Evolutionary conservation across 495 filamentous ascomycete species (phyloP), one percentile per base, ranked within the genome.

Genomic region (Podospora fimiseda): DNA sequence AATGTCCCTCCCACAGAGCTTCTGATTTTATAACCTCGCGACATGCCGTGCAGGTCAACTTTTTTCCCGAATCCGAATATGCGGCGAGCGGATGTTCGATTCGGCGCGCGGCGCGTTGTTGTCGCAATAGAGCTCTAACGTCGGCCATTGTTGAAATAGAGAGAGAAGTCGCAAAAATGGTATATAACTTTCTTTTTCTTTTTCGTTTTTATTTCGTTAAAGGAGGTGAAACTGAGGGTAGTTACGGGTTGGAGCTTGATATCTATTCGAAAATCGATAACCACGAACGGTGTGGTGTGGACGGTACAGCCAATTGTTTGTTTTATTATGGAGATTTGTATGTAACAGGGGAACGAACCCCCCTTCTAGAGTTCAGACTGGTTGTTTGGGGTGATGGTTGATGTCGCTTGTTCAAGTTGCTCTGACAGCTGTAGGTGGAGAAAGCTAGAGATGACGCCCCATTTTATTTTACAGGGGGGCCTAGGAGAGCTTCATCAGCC

Each of bases 111-210:
- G 81, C 83, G 61, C 90, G 85, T 69, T 95, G 88, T 65, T 81
- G 86, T 58, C 89, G 85, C 42, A 95, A 80, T 15, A 95, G 76
- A 16, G 88, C 81, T 41, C 90, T 86, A 14, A 90, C 85, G 64
- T 95, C 89, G 55, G 89, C 81, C 90, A 95, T 95, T 48, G 56
- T 30, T 36, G 20, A 20, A 2, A 11, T 7, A 22, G 58, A 43
- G 15, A 16, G n/a, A 13, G n/a, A 16, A 7, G 2, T 9, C 11
- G 24, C 9, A 8, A 30, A 14, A n/a, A 14, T 20, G 37, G 37
- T 22, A 23, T 21, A n/a, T 22, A n/a, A n/a, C n/a, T n/a, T n/a
- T n/a, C n/a, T n/a, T n/a, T n/a, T n/a, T n/a, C n/a, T n/a, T n/a
- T n/a, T n/a, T n/a, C n/a, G n/a, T n/a, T n/a, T n/a, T n/a, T n/a